Conservation (phyloP, 176 grass and related monocot genomes). For the Puya raimondii region DNA sequence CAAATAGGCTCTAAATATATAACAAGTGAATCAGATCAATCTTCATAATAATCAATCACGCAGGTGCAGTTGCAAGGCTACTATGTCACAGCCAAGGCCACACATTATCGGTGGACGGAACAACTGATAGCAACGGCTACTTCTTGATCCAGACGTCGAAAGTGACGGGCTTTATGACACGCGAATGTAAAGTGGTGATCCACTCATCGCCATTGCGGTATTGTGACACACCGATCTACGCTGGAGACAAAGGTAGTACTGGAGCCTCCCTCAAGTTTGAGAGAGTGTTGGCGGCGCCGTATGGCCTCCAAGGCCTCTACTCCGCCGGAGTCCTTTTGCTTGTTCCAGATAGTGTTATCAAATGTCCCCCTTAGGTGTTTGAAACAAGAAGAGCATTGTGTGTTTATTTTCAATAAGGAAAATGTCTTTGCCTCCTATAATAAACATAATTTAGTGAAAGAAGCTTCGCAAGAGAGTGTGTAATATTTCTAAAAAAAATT, state of each 20-base stretch:
- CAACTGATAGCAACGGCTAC: slow-evolving; percentile 34
- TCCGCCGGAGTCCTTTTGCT: slow-evolving; percentile 34
- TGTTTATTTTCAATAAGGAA: background rate
- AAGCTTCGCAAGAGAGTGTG: too few relatives aligned
- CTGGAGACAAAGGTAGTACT: background rate
- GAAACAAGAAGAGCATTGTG: background rate
- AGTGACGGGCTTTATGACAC: slow-evolving; percentile 38
- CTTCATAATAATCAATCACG: background rate
- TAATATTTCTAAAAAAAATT: too few relatives aligned
- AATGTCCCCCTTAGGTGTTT: slow-evolving; percentile 16
- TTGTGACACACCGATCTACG: slow-evolving; percentile 21
- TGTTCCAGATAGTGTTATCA: slow-evolving; percentile 15
- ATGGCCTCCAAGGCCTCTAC: too few relatives aligned
- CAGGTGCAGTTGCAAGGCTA: slow-evolving; percentile 40
- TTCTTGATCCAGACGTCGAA: slow-evolving; percentile 49
- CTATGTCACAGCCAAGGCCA: slow-evolving; percentile 28
- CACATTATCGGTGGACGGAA: slow-evolving; percentile 15
- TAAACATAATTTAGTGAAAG: too few relatives aligned
- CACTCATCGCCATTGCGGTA: slow-evolving; percentile 18
- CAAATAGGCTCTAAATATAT: background rate
- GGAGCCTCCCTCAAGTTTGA: slow-evolving; percentile 37
- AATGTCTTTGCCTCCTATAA: too few relatives aligned
- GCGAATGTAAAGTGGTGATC: slow-evolving; percentile 37
- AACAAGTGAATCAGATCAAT: background rate
- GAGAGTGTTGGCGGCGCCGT: slow-evolving; percentile 23